Conservation (phyloP, 495 filamentous ascomycete genomes). For the Xylaria scruposa region DNA sequence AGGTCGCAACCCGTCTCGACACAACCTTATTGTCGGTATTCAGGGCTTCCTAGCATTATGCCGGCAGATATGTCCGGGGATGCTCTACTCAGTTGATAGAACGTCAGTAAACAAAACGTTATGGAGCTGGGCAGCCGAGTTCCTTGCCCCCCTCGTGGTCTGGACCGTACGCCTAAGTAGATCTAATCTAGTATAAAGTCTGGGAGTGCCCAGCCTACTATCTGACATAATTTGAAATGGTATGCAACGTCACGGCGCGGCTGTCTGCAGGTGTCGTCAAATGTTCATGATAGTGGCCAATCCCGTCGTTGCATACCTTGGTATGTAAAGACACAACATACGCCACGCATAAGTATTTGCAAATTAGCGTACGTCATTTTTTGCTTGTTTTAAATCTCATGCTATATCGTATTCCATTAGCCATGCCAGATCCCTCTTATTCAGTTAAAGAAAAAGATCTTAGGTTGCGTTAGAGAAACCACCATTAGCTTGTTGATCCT, state of each 20-base stretch:
- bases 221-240: slow-evolving; percentile 17
- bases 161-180: not conserved
- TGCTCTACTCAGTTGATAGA: not conserved
- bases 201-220: not conserved
- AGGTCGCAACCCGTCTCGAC: not conserved
- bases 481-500: slow-evolving; percentile 7
- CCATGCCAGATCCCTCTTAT: not conserved
- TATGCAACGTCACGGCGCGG: not conserved
- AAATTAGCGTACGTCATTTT: not conserved
- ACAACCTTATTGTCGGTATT: not conserved
- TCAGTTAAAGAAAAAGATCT: not conserved
- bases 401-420: not conserved
- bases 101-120: not conserved
- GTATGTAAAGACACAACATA: not conserved
- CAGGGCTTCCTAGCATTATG: not conserved
- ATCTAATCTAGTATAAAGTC: slow-evolving; percentile 1
- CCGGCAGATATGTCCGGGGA: not conserved
- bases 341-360: not conserved
- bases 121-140: not conserved
- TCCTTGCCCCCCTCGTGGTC: not conserved
- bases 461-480: not conserved
- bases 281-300: not conserved
- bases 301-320: not conserved
- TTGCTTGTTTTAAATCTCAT: not conserved
- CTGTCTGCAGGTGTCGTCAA: not conserved